Percentiles rank a stretch among this genome's conserved stretches.
phyloP scores from a whole-genome alignment of 148 eudicot genomes.

The Nyssa sinensis region DNA sequence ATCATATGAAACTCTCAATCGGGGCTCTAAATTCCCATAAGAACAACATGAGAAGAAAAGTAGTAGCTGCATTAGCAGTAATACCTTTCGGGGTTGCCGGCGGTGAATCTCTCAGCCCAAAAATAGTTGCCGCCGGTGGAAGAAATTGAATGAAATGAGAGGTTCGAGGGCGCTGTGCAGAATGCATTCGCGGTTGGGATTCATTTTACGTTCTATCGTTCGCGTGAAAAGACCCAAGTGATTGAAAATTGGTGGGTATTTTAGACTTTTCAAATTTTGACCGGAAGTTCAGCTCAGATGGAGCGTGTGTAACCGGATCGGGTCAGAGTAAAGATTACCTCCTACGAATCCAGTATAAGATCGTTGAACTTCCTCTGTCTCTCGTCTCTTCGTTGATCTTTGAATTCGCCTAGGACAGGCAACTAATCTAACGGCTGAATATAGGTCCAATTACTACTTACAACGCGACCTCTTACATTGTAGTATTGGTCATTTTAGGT shows the following conservation, averaged over 20 bases:
- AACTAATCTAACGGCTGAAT: not conserved
- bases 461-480: not conserved
- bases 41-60: not conserved
- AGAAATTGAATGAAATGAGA: not conserved
- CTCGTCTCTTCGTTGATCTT: constrained; percentile 9
- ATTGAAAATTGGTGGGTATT: no score
- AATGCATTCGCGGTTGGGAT: not conserved
- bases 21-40: not conserved
- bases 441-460: no score
- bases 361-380: no score
- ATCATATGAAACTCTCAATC: no score
- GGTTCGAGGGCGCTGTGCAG: not conserved
- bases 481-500: not conserved
- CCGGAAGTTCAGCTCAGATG: no score
- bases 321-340: no score
- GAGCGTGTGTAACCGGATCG: no score
- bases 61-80: not conserved
- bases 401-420: not conserved
- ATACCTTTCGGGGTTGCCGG: constrained; percentile 4
- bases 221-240: not conserved
- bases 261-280: no score
- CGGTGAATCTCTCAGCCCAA: not conserved
- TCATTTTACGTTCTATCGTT: constrained; percentile 6
- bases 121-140: not conserved
- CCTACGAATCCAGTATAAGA: no score